These are phyloP conservation scores for Aspergillus persii DNA, from an alignment of 2,329 filamentous ascomycete species.

Conservation along the genomic window DNA sequence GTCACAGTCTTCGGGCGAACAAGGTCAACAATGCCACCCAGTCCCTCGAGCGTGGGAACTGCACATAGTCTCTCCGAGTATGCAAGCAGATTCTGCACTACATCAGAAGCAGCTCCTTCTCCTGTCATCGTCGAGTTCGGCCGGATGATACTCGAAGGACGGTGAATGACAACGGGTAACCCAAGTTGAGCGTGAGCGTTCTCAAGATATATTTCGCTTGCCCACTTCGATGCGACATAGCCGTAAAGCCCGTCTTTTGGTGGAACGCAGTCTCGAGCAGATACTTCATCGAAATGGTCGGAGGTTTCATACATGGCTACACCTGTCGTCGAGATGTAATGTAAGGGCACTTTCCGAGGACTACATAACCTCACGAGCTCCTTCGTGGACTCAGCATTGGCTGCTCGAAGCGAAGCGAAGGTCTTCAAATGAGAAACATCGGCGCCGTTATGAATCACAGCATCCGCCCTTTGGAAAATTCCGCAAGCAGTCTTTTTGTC, in stretches of 20 bases:
- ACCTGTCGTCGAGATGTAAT: neutral
- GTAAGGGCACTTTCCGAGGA: neutral
- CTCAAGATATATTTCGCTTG: neutral
- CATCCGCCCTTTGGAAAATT: constrained; percentile 34
- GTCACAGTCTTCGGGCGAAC: too few relatives aligned
- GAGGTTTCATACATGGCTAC: neutral
- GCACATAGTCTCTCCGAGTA: too few relatives aligned
- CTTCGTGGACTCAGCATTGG: constrained; percentile 25
- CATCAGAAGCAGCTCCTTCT: too few relatives aligned
- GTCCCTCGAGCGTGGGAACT: too few relatives aligned
- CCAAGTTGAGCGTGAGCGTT: neutral
- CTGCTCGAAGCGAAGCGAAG: constrained; percentile 19
- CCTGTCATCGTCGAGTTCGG: too few relatives aligned
- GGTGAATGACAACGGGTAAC: neutral
- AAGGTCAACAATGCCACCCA: too few relatives aligned
- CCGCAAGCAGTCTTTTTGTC: constrained; percentile 25
- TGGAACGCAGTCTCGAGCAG: too few relatives aligned
- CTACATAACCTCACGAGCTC: constrained; percentile 14
- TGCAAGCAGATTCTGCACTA: too few relatives aligned
- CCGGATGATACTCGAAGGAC: neutral
- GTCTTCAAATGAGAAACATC: constrained; percentile 28
- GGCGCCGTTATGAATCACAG: constrained; percentile 55
- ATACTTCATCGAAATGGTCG: too few relatives aligned
- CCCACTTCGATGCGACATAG: neutral
- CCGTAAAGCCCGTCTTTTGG: neutral